Evolutionary conservation across 495 filamentous ascomycete genomes (phyloP), one percentile per base, ranked within the genome.

Genomic region (Xylaria grammica): DNA sequence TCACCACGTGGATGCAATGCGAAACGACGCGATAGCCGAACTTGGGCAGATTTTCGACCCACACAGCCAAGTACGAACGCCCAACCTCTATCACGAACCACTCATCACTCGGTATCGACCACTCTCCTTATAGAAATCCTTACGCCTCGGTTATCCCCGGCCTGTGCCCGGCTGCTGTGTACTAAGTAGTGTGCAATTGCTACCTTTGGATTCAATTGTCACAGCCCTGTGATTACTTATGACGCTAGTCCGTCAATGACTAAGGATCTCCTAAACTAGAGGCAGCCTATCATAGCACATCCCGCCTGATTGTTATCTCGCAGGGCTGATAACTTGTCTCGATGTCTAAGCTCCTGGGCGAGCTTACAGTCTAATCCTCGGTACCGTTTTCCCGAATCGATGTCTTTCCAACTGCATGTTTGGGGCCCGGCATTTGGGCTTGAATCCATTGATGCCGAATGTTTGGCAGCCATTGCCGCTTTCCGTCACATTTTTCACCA

Each of bases 381-480:
- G 22, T 17, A 54, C 36, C 17, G 36, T 38, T 45, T 2, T 26
- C 46, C 38, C 32, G 20, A 19, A 27, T 27, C 51, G 38, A 89
- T 87, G 85, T 78, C 87, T 65, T 80, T 96, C 15, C 87, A 94
- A 82, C 86, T 98, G 42, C 91, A 97, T 74, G 85, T 97, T 66
- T 97, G 92, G 91, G 94, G 95, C 44, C 91, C 93, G 34, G 93
- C 90, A 38, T 96, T 96, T 75, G 83, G 82, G 29, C 85, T 97
- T 42, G 90, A 94, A 10, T 97, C 94, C 55, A 89, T 97, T 63
- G 94, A 97, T 62, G 82, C 95, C 54, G 91, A 96, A 83, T 97
- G 90, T 67, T 84, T 94, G 46, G 90, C 91, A 15, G 80, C 88
- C 42, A 87, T 94, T 60, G 84, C 91, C 40, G 94, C 90, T 70